Conservation (phyloP, 2,329 filamentous ascomycete species). For the Penicillium sp. region DNA sequence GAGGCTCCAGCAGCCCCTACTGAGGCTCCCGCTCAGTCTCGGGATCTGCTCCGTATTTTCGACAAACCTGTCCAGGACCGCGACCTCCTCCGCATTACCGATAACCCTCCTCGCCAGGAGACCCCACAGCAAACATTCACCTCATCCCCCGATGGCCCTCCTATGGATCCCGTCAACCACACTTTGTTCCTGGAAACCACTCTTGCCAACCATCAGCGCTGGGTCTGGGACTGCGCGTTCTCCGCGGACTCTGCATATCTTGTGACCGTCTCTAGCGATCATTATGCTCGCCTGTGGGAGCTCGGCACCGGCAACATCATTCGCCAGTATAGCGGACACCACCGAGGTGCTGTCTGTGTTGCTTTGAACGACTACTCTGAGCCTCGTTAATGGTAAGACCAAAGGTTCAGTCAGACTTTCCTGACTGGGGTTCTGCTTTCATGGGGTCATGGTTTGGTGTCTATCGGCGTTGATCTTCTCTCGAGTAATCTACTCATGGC, state of each 20-base stretch:
- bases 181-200: slow-evolving; percentile 79
- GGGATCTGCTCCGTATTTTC: slow-evolving; percentile 31
- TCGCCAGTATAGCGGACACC: slow-evolving; percentile 91
- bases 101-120: slow-evolving; percentile 26
- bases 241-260: slow-evolving; percentile 90
- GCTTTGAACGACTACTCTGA: slow-evolving; percentile 79
- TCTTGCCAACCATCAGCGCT: slow-evolving; percentile 84
- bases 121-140: slow-evolving; percentile 36
- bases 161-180: slow-evolving; percentile 47
- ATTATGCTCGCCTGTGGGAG: slow-evolving; percentile 92
- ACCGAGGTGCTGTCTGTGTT: slow-evolving; percentile 87
- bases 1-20: slow-evolving; percentile 19
- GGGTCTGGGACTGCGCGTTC: slow-evolving; percentile 98
- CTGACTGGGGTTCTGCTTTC: neutral
- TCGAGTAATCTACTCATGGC: slow-evolving; percentile 12
- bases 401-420: neutral
- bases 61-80: slow-evolving; percentile 24
- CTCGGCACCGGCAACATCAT: slow-evolving; percentile 83
- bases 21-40: slow-evolving; percentile 22
- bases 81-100: slow-evolving; percentile 30
- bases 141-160: slow-evolving; percentile 39
- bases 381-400: slow-evolving; percentile 33
- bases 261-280: slow-evolving; percentile 89
- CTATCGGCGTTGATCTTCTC: slow-evolving; percentile 1
- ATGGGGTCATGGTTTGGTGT: neutral